Conservation (phyloP, 2,329 filamentous ascomycete species). For the Pseudocercospora vitis region DNA sequence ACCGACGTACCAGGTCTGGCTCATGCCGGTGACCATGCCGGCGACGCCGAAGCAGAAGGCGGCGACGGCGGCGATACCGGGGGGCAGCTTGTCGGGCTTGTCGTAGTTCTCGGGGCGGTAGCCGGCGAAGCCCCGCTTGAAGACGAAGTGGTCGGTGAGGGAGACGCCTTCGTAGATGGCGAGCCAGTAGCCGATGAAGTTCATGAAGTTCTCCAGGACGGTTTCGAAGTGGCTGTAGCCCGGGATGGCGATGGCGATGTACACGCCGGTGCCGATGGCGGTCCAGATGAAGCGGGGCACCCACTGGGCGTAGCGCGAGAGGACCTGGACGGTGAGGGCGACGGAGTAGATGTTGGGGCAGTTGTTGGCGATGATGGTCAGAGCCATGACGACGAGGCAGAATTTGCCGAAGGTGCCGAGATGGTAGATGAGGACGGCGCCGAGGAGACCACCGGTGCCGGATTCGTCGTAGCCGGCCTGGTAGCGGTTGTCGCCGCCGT, state of each 20-base stretch:
- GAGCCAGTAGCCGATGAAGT: constrained; percentile 64
- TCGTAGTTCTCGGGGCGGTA: constrained; percentile 63
- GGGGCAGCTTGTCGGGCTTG: constrained; percentile 58
- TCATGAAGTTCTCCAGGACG: constrained; percentile 70
- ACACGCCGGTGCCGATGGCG: constrained; percentile 60
- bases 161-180: constrained; percentile 70
- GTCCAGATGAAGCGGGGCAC: constrained; percentile 71
- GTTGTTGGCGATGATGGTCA: constrained; percentile 49
- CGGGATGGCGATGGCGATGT: constrained; percentile 68
- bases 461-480: constrained; percentile 55
- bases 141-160: constrained; percentile 67
- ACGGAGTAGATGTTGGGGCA: constrained; percentile 62
- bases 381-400: constrained; percentile 53
- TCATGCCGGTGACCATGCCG: constrained; percentile 69
- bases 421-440: constrained; percentile 61
- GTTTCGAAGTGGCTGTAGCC: constrained; percentile 65
- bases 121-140: constrained; percentile 60
- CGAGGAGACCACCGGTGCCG: constrained; percentile 66
- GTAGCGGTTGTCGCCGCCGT: constrained; percentile 58
- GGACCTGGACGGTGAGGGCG: constrained; percentile 65
- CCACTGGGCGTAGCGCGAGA: constrained; percentile 58
- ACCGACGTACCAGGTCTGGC: constrained; percentile 67
- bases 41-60: constrained; percentile 65
- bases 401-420: constrained; percentile 71
- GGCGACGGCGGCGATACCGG: constrained; percentile 61